Evolutionary conservation across 805 yeast genomes (phyloP), one percentile per base, ranked within the genome.

Genomic region (Hanseniaspora vineae): DNA sequence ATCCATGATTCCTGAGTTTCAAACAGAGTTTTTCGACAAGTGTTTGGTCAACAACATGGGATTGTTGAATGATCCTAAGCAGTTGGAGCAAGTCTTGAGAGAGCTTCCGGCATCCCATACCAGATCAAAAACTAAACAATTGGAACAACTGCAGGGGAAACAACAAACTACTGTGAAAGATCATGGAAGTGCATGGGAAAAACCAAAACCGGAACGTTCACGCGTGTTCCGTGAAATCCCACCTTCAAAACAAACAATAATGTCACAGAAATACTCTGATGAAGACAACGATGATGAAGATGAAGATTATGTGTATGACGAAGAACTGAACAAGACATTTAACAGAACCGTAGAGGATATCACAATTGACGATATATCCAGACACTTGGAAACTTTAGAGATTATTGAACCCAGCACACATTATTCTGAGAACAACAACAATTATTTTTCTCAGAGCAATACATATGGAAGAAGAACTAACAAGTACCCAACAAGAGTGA

Each of bases 1-100:
- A 51, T 62, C 79, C 4, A 76, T 78, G 80, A 70, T 79, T 61
- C 82, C 82, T 37, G 66, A 64, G 43, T 63, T 62, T 49, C 59
- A 62, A 43, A 54, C 53, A 10, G 49, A 58, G 9, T 51, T 64
- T 6, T 61, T 61, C 42, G 54, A 50, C 18, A 42, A 46, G 31
- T 45, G 20, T 44, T 23, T 18, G 44, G 35, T 31, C 39, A 44
- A 19, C 39, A 39, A 33, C 42, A 35, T 23, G 35, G 35, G 35
- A 31, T 12, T 32, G 17, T 32, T 18, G 31, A 32, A 43, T 12
- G 39, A 18, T 31, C 33, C 31, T 17, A 12, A 17, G 3, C 31
- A 43, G n/a, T 15, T 17, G 33, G 45, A 43, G 33, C 15, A n/a
- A 43, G 33, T 43, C 6, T 17, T 33, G 39, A 17, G 9, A 29